phyloP scores from a whole-genome alignment of 2,329 filamentous ascomycete genomes.

The Fusarium foetens region DNA sequence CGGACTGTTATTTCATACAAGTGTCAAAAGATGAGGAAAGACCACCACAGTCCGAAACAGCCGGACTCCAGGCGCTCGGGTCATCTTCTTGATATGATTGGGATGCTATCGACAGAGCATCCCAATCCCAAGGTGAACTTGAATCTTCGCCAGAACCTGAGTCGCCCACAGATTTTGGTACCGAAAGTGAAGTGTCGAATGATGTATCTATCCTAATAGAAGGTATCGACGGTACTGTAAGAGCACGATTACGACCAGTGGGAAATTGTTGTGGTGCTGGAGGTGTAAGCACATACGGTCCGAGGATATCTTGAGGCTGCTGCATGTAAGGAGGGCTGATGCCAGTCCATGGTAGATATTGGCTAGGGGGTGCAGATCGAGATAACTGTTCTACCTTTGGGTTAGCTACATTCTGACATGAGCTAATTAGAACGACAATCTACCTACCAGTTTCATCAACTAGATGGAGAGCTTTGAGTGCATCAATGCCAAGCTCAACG shows the following conservation, averaged over 20 bases:
- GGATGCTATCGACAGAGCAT: slow-evolving; percentile 16
- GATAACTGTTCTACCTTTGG: slow-evolving; percentile 8
- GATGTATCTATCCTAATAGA: slow-evolving; percentile 22
- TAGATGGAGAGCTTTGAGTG: slow-evolving; percentile 23
- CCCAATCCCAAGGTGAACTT: slow-evolving; percentile 33
- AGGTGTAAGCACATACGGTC: slow-evolving; percentile 1
- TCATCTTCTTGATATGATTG: slow-evolving; percentile 32
- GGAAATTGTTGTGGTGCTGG: slow-evolving; percentile 3
- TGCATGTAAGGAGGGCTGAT: slow-evolving; percentile 2
- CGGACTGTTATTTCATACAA: slow-evolving; percentile 17
- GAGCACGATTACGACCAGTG: not conserved
- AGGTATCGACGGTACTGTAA: slow-evolving; percentile 22
- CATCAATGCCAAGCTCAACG: slow-evolving; percentile 25
- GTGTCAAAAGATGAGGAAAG: slow-evolving; percentile 20
- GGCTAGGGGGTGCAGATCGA: slow-evolving; percentile 26
- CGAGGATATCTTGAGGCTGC: slow-evolving; percentile 3
- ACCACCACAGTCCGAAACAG: slow-evolving; percentile 16
- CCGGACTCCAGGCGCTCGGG: slow-evolving; percentile 18
- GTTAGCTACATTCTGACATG: not conserved
- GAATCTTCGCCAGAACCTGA: slow-evolving; percentile 32
- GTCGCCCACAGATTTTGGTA: slow-evolving; percentile 9
- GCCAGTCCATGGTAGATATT: slow-evolving; percentile 6
- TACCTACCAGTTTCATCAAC: slow-evolving; percentile 26
- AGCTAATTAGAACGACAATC: not conserved
- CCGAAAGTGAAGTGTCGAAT: slow-evolving; percentile 3